Base-by-base conservation (phyloP, 2,329 filamentous ascomycete genomes). In the Hypoxylon sp. region DNA sequence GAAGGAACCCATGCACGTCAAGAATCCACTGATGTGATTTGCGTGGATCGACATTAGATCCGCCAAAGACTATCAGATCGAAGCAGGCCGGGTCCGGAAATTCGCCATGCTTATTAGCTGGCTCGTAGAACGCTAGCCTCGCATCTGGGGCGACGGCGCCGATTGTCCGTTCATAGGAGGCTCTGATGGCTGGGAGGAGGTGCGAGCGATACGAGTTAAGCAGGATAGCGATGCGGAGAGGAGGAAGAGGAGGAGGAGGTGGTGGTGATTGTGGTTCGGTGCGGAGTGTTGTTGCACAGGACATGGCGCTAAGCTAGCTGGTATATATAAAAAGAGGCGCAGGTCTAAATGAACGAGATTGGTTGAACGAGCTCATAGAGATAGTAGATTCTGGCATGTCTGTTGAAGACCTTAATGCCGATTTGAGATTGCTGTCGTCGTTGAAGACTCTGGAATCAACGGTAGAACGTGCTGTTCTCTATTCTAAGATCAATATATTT, bases 51-150 rank as follows among this genome's bases (percentile, higher is more conserved):
- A 80, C 80, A 47, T 82, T 83, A 24, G 80, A 78, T 54, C 83
- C 82, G 64, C 80, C 82, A 10, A 84, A 65, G 52, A 83, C 78
- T 59, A 84, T 81, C 48, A 84, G 74, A 68, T 84, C 80, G 69
- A 82, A 84, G 22, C 73, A 70, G 3, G 70, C 70, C 14, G 80
- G 79, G 57, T 83, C 76, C 1, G 82, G 81, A 42, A 80, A 78
- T 13, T 63, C 50, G 57, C 61, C 57, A 51, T 39, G 31, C 35
- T 72, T 72, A 72, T 80, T 80, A 63, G 78, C 79, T 8, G 79
- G 79, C 72, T 80, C 78, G 72, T 79, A 81, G 72, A 81, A 81
- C 17, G 74, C 69, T 24, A 81, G 75, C 47, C 71, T 58, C 53
- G 75, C 73, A 53, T 72, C 60, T 0, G 76, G 78, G 19, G 75